phyloP scores from a whole-genome alignment of 805 yeast genomes.

The Wickerhamiella sorbophila region DNA sequence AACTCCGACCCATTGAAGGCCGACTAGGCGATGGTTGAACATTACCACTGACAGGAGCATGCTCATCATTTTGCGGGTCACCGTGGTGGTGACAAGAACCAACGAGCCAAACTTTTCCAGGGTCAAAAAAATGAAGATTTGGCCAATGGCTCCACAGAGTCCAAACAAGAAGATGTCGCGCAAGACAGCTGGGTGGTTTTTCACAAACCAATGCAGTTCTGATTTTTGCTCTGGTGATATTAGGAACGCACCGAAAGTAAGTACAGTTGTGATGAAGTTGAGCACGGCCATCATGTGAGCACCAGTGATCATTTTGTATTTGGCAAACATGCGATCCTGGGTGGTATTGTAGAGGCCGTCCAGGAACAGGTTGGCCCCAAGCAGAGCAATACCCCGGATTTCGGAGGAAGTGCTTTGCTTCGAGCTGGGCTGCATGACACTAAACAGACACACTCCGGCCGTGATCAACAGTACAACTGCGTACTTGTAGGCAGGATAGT shows the following conservation, averaged over 20 bases:
- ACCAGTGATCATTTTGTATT: constrained; percentile 44
- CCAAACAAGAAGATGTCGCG: constrained; percentile 53
- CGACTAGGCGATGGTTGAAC: constrained; percentile 61
- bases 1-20: constrained; percentile 68
- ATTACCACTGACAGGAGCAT: constrained; percentile 80
- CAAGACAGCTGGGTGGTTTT: constrained; percentile 38
- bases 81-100: constrained; percentile 80
- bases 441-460: constrained; percentile 67
- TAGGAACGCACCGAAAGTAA: constrained; percentile 28
- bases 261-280: constrained; percentile 32
- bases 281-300: constrained; percentile 75
- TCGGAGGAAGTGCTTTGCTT: constrained; percentile 23
- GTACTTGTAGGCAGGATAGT: constrained; percentile 64
- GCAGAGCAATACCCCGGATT: constrained; percentile 43
- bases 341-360: constrained; percentile 92
- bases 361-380: constrained; percentile 50
- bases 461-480: constrained; percentile 69
- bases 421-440: constrained; percentile 29
- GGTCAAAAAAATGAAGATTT: constrained; percentile 79
- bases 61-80: constrained; percentile 90
- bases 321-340: constrained; percentile 68
- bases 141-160: constrained; percentile 78
- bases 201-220: constrained; percentile 37
- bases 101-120: constrained; percentile 75
- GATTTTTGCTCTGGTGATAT: constrained; percentile 42